Evolutionary conservation across 371 early-diverging fungal genomes (phyloP).

Genomic region (Gilbertella persicaria): DNA sequence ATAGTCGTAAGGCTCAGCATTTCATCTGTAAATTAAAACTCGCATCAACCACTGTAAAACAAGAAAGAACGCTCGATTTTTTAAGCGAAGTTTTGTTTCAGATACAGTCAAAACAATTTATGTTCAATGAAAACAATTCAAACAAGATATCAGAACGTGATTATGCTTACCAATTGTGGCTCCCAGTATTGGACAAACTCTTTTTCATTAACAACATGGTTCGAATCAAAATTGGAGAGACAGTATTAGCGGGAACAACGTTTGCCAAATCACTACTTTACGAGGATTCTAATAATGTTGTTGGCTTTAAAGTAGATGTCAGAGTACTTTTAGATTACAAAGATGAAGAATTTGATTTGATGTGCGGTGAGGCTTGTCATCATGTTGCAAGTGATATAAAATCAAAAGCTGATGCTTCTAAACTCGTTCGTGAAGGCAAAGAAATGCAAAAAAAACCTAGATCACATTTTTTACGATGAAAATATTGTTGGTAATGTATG

Average conservation of each 20-base stretch:
- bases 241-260: slow-evolving; percentile 6
- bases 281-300: neutral
- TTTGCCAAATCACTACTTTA: neutral
- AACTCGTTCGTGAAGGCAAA: slow-evolving; percentile 13
- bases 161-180: slow-evolving; percentile 6
- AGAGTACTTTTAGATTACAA: slow-evolving; percentile 5
- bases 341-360: slow-evolving; percentile 7
- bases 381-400: slow-evolving; percentile 1
- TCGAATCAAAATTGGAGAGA: slow-evolving; percentile 8
- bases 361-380: slow-evolving; percentile 4
- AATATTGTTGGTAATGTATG: slow-evolving; percentile 7
- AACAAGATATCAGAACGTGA: slow-evolving; percentile 6
- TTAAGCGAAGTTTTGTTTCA: slow-evolving; percentile 1
- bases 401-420: slow-evolving; percentile 3
- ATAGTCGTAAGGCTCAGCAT: neutral
- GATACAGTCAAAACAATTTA: slow-evolving; percentile 3
- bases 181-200: slow-evolving; percentile 5
- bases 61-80: neutral
- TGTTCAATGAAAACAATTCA: slow-evolving; percentile 5
- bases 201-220: slow-evolving; percentile 4
- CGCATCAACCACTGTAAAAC: neutral
- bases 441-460: slow-evolving; percentile 1
- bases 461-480: slow-evolving; percentile 6
- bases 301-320: slow-evolving; percentile 9
- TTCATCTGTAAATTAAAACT: neutral